phyloP scores from a whole-genome alignment of 257 asterid genomes.

The Gentiana dahurica region DNA sequence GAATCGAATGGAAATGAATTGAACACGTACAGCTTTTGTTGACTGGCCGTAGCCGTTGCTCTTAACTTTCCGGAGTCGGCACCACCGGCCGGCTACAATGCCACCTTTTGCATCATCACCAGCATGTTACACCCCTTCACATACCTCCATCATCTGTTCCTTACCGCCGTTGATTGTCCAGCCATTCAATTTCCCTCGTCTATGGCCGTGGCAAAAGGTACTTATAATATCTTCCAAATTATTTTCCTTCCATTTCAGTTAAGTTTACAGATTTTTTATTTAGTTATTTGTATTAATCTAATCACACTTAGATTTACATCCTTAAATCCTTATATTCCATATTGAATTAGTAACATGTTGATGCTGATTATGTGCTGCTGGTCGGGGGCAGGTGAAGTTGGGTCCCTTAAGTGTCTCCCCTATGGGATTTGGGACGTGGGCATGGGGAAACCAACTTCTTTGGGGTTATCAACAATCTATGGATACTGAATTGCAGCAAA shows the following conservation, averaged over 20 bases:
- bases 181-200: slow-evolving; percentile 59
- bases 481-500: slow-evolving; percentile 78
- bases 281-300: too few species aligned
- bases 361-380: slow-evolving; percentile 1
- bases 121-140: slow-evolving; percentile 31
- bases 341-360: background rate
- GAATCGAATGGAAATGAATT: too few species aligned
- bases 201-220: slow-evolving; percentile 98
- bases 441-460: slow-evolving; percentile 95
- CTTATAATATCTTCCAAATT: background rate
- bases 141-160: slow-evolving; percentile 24
- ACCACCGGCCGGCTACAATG: slow-evolving; percentile 20
- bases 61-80: slow-evolving; percentile 24
- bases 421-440: slow-evolving; percentile 99
- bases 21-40: too few species aligned
- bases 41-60: too few species aligned
- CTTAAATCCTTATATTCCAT: too few species aligned
- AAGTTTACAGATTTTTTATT: too few species aligned
- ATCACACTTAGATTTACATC: too few species aligned
- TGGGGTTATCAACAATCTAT: slow-evolving; percentile 94
- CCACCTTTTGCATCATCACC: slow-evolving; percentile 3
- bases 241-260: background rate
- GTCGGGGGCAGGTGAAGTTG: slow-evolving; percentile 49
- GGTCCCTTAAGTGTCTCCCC: slow-evolving; percentile 83
- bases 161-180: slow-evolving; percentile 29